Evolutionary conservation across 345 rosid genomes (phyloP).

Genomic region (Conringia planisiliqua): DNA sequence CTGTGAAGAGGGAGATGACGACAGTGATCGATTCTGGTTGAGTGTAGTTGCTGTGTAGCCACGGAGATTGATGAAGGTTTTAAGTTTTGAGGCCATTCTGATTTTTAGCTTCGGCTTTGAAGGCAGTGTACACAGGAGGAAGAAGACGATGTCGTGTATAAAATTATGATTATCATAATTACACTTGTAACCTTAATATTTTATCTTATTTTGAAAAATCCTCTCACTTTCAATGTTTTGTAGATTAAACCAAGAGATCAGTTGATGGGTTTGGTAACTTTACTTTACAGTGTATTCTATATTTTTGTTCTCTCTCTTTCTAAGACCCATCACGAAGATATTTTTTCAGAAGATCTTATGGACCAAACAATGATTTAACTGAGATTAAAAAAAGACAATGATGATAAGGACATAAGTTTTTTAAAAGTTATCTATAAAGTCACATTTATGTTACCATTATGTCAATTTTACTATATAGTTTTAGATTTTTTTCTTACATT

Average conservation of each 20-base stretch:
- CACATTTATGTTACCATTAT: not conserved
- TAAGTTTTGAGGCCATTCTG: slow-evolving; percentile 20
- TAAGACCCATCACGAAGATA: not conserved
- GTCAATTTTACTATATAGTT: not conserved
- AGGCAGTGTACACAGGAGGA: not conserved
- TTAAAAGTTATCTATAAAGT: not conserved
- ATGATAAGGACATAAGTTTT: not conserved
- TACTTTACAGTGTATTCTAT: not conserved
- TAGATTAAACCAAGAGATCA: not conserved
- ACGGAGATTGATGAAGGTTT: slow-evolving; percentile 10
- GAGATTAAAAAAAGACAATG: not conserved
- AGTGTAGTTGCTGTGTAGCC: not conserved
- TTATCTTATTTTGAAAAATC: not conserved
- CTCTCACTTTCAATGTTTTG: not conserved
- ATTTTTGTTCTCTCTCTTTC: not conserved
- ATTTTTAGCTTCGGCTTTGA: not conserved
- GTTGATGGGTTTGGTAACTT: not conserved
- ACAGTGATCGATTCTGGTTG: slow-evolving; percentile 26
- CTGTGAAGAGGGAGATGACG: slow-evolving; percentile 17
- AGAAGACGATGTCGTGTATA: slow-evolving; percentile 5
- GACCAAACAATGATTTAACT: not conserved
- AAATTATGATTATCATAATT: not conserved
- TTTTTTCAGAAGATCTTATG: not conserved
- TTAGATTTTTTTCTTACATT: not conserved
- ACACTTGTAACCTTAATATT: not conserved